Evolutionary conservation across 2,329 filamentous ascomycete species (phyloP).

Genomic region (Cladosporium sp.): DNA sequence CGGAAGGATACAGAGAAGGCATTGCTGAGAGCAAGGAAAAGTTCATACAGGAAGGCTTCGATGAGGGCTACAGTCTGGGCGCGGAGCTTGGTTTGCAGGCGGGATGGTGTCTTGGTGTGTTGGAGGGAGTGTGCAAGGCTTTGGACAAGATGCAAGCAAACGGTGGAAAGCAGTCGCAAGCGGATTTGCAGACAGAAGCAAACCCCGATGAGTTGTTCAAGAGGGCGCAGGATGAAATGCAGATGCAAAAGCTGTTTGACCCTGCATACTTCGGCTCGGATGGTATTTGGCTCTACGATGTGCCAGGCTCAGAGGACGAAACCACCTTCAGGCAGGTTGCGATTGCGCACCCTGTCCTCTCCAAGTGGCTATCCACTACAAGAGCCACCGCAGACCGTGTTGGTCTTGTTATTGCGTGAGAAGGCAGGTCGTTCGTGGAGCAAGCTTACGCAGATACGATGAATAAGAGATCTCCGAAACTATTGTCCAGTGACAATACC

Average conservation of each 20-base stretch:
- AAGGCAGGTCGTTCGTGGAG: not conserved
- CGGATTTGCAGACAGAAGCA: slow-evolving; percentile 2
- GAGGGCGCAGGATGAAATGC: slow-evolving; percentile 42
- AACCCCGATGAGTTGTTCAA: slow-evolving; percentile 21
- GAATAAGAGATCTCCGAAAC: not conserved
- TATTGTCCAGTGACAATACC: not conserved
- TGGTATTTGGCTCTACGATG: slow-evolving; percentile 68
- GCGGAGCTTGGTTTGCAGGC: slow-evolving; percentile 74
- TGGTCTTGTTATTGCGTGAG: slow-evolving; percentile 11
- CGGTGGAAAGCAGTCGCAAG: slow-evolving; percentile 30
- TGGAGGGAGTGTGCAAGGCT: slow-evolving; percentile 69
- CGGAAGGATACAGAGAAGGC: slow-evolving; percentile 87
- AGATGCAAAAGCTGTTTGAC: slow-evolving; percentile 63
- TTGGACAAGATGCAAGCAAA: slow-evolving; percentile 32
- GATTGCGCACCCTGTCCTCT: slow-evolving; percentile 65
- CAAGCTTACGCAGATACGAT: not conserved
- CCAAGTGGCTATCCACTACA: slow-evolving; percentile 54
- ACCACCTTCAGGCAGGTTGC: slow-evolving; percentile 64
- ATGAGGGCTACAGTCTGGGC: slow-evolving; percentile 84
- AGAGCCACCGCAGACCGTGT: slow-evolving; percentile 2
- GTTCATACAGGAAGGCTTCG: slow-evolving; percentile 83
- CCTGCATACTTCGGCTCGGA: slow-evolving; percentile 67
- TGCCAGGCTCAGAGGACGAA: slow-evolving; percentile 43
- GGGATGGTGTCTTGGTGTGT: slow-evolving; percentile 72
- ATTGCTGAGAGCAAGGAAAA: slow-evolving; percentile 72